Evolutionary conservation across 257 asterid species (phyloP).

Genomic region (Anisodus tanguticus): DNA sequence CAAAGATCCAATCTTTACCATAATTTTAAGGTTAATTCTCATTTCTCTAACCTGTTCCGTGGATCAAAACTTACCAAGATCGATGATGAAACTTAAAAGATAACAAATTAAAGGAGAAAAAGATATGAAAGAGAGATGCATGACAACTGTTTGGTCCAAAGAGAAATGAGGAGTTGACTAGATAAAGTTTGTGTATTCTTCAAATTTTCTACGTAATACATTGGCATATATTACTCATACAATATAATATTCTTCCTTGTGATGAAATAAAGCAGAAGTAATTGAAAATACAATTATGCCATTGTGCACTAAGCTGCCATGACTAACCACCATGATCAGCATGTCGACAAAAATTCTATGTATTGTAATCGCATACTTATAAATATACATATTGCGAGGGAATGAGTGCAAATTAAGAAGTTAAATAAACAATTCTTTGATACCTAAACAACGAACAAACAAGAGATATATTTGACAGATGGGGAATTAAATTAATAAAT

Average conservation of each 20-base stretch:
- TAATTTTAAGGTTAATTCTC: background rate
- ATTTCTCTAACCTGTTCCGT: background rate
- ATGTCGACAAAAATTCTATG: conserved; percentile 11
- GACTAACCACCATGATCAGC: background rate
- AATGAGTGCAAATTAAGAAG: conserved; percentile 5
- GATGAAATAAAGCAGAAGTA: background rate
- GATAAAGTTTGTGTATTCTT: background rate
- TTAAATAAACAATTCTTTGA: background rate
- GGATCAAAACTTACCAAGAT: background rate
- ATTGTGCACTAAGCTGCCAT: conserved; percentile 7
- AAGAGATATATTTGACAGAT: conserved; percentile 23
- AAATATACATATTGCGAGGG: background rate
- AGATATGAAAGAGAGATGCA: background rate
- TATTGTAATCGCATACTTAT: background rate
- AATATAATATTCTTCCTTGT: background rate
- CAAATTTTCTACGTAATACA: background rate
- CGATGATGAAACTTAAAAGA: background rate
- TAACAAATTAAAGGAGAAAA: background rate
- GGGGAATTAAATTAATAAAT: background rate
- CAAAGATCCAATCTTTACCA: background rate
- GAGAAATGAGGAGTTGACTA: background rate
- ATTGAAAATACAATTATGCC: background rate
- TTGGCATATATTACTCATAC: background rate
- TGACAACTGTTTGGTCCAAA: background rate
- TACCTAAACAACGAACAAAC: background rate